A percentile compares a stretch with the other conserved stretches of the same genome.
These are phyloP conservation scores for Cutaneotrichosporon curvatum DNA, from an alignment of 1,284 basidiomycete species.

Conservation along the genomic window DNA sequence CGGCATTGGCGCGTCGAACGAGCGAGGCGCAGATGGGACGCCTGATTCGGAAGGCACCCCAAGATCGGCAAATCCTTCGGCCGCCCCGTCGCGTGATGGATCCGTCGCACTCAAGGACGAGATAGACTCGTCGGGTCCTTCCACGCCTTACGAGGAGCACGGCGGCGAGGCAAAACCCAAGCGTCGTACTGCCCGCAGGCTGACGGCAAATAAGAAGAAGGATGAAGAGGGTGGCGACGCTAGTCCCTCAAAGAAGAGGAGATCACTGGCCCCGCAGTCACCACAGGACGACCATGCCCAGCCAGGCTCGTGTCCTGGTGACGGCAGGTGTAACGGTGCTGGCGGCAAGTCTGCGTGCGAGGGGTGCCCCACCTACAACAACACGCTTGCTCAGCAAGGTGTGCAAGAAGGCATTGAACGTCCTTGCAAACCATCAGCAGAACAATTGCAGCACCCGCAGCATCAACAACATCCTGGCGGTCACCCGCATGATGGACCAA, in stretches of 20 bases:
- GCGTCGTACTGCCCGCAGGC: constrained; percentile 5
- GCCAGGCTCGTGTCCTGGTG: constrained; percentile 80
- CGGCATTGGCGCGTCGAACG: constrained; percentile 33
- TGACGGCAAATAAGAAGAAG: constrained; percentile 8
- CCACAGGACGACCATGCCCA: constrained; percentile 22
- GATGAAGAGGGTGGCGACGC: constrained; percentile 10
- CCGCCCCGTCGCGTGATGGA: constrained; percentile 7
- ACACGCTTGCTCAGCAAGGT: constrained; percentile 46
- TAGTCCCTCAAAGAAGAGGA: constrained; percentile 11
- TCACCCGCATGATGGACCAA: constrained; percentile 10
- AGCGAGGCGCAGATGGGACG: constrained; percentile 22
- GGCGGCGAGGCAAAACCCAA: constrained; percentile 8
- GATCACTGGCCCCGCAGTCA: constrained; percentile 24
- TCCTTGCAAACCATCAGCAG: constrained; percentile 14
- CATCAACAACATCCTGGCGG: too few species aligned
- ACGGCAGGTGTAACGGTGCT: constrained; percentile 89
- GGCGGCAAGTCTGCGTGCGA: constrained; percentile 83
- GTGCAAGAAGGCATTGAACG: constrained; percentile 39
- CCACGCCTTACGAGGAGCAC: constrained; percentile 3
- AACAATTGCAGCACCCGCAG: too few species aligned
- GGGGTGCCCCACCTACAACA: constrained; percentile 92
- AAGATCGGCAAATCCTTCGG: background rate
- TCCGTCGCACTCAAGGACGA: constrained; percentile 16
- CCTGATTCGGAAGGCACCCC: constrained; percentile 10
- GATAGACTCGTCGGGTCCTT: constrained; percentile 9